Conservation (phyloP, 495 filamentous ascomycete species). For the Penicillium ucsense region DNA sequence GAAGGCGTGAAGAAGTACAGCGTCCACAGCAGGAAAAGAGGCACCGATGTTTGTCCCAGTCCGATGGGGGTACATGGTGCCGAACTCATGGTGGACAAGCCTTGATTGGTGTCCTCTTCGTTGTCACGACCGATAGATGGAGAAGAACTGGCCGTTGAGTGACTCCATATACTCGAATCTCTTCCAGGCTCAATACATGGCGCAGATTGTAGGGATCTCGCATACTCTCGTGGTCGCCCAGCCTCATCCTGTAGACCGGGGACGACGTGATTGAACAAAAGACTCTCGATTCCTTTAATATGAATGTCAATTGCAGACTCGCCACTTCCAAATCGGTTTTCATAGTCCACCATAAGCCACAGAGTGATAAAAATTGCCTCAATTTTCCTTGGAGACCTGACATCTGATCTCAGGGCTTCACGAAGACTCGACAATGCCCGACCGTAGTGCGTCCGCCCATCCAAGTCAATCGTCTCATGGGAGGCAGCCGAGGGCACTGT, state of each 20-base stretch:
- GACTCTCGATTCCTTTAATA: slow-evolving; percentile 20
- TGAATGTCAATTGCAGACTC: slow-evolving; percentile 24
- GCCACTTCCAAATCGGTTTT: slow-evolving; percentile 25
- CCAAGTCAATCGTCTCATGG: slow-evolving; percentile 12
- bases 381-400: slow-evolving; percentile 17
- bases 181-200: too few relatives aligned
- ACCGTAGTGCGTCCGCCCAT: slow-evolving; percentile 21
- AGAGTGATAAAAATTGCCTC: slow-evolving; percentile 27
- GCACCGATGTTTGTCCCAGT: slow-evolving; percentile 18
- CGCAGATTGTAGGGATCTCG: not conserved
- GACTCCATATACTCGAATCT: too few relatives aligned
- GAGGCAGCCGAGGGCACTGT: not conserved
- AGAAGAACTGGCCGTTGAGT: not conserved
- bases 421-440: slow-evolving; percentile 21
- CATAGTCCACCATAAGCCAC: slow-evolving; percentile 30
- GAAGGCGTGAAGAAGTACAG: slow-evolving; percentile 25
- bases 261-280: slow-evolving; percentile 23
- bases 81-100: not conserved
- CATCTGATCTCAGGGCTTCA: slow-evolving; percentile 20
- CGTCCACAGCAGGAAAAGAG: slow-evolving; percentile 27
- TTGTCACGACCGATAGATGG: not conserved
- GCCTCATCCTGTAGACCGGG: slow-evolving; percentile 13
- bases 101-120: too few relatives aligned
- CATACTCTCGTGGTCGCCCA: not conserved
- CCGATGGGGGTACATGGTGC: not conserved